These are phyloP conservation scores for Hypocrella siamensis DNA, from an alignment of 2,329 filamentous ascomycete genomes.

Conservation along the genomic window DNA sequence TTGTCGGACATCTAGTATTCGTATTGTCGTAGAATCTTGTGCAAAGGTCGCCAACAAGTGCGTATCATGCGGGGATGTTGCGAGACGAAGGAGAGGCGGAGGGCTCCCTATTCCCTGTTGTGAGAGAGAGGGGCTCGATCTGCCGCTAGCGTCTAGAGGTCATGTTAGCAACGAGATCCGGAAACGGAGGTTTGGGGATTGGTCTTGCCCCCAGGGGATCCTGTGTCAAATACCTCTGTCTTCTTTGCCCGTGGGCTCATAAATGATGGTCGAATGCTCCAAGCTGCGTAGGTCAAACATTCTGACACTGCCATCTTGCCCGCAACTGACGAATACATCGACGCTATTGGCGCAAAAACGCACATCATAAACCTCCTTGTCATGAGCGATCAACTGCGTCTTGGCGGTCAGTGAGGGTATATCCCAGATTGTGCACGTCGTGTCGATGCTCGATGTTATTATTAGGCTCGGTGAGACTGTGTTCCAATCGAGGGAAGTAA, in stretches of 20 bases:
- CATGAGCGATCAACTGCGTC: constrained; percentile 94
- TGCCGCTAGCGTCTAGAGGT: constrained; percentile 32
- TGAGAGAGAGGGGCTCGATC: constrained; percentile 58
- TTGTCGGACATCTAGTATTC: constrained; percentile 90
- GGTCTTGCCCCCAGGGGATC: too few species aligned
- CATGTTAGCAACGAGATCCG: constrained; percentile 7
- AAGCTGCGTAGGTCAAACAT: constrained; percentile 97
- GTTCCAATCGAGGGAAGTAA: constrained; percentile 97
- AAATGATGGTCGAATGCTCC: constrained; percentile 97
- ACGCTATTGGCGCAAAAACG: constrained; percentile 95
- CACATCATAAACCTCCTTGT: constrained; percentile 98
- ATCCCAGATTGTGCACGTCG: constrained; percentile 98
- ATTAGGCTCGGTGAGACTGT: constrained; percentile 92
- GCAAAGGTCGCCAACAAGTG: constrained; percentile 96
- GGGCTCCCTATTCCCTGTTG: constrained; percentile 65
- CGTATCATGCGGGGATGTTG: constrained; percentile 86
- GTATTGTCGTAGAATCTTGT: constrained; percentile 79
- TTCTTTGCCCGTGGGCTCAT: constrained; percentile 85
- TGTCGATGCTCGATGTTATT: constrained; percentile 97
- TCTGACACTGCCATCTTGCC: constrained; percentile 89
- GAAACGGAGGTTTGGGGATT: not conserved
- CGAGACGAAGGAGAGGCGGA: constrained; percentile 63
- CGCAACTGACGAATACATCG: constrained; percentile 97
- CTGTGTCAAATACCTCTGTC: constrained; percentile 59
- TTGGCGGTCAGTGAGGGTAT: constrained; percentile 96